Base-by-base conservation (phyloP, 768 basidiomycete species). In the Strobilomyces echinocephalus region DNA sequence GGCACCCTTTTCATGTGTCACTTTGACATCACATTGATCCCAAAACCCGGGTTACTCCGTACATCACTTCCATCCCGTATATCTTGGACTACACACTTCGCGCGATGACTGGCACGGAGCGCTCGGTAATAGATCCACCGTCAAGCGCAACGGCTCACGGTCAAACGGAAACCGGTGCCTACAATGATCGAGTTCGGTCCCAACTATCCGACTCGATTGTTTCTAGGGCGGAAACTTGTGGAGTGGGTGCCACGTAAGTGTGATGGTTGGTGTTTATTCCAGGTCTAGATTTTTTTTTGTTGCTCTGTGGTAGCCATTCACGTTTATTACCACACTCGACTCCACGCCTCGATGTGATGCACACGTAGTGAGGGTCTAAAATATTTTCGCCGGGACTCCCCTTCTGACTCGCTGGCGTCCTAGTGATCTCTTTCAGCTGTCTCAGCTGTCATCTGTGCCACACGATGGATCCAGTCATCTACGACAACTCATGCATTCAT, bases 1-100 rank as follows among this genome's bases (percentile, higher is more conserved):
- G n/a, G 50, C 43, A 38, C 49, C 26, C 35, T 54, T 61, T 56
- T 56, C 40, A 60, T 64, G 59, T 45, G 39, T 41, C 48, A n/a
- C 31, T 56, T 35, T 49, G 54, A 52, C 34, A 46, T 53, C 20
- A n/a, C 46, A 48, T 52, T 43, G 53, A 55, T 55, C 54, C 52
- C 49, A 38, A 53, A 43, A 26, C 39, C 46, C 50, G 15, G 54
- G 54, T 50, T 35, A 52, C 39, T 55, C 33, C 47, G 44, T 50
- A 50, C 34, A 58, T 28, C 38, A 18, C 24, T 48, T 43, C 39
- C 43, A 24, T 31, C 40, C 30, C 39, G 41, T 21, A 42, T 36
- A 42, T 33, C 20, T 35, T 45, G 35, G 31, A 30, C 28, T 18
- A 50, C 48, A 3, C 26, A 33, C 18, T 50, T 44, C 31, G 46